Percentiles rank a stretch among this genome's conserved stretches.
Conservation (phyloP, 129 eudicot genomes). For the Lactuca saligna region DNA sequence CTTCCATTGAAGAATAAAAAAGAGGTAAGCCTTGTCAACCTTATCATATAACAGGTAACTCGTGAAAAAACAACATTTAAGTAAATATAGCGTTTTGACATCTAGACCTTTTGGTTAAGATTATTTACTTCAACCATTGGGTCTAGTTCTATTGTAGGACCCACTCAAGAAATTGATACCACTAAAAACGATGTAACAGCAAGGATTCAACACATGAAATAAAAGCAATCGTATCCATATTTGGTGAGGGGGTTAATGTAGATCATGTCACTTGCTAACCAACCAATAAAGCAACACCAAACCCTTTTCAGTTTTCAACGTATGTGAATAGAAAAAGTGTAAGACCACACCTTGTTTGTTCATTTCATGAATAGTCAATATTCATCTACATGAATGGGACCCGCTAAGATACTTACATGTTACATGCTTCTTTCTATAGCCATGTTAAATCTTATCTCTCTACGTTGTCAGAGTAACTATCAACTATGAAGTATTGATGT, state of each 20-base stretch:
- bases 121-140: background rate
- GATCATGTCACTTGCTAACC: conserved; percentile 15
- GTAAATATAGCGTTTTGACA: too few relatives aligned
- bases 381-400: conserved; percentile 5
- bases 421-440: background rate
- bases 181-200: background rate
- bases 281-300: conserved; percentile 24
- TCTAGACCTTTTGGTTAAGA: too few relatives aligned
- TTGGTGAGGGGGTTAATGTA: conserved; percentile 15
- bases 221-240: background rate
- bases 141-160: background rate
- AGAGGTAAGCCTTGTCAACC: background rate
- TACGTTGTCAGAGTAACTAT: background rate
- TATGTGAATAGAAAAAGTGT: background rate
- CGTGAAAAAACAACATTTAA: background rate
- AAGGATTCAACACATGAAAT: background rate
- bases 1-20: background rate
- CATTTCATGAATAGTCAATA: conserved; percentile 13
- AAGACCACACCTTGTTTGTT: background rate
- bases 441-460: background rate
- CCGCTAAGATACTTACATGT: background rate
- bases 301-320: background rate
- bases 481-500: background rate
- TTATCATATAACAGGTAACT: background rate
- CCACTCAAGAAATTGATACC: background rate